A percentile compares a stretch with the other conserved stretches of the same genome.
phyloP scores from a whole-genome alignment of 805 yeast genomes.

The Metschnikowia proteae region DNA sequence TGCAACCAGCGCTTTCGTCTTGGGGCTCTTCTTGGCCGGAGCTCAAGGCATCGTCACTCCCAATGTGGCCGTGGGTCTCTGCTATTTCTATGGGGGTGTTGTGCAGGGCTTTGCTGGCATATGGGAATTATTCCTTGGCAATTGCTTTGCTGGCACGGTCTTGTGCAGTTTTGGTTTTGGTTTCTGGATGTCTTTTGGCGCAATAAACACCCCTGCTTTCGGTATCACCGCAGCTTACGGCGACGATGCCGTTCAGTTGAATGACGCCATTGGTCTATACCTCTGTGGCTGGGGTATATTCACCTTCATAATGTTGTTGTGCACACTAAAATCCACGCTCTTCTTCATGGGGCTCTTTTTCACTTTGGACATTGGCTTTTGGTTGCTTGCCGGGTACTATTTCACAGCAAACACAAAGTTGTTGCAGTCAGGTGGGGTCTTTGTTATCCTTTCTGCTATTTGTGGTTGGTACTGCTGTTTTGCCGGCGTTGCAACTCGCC shows the following conservation, averaged over 20 bases:
- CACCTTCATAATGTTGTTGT: slow-evolving; percentile 53
- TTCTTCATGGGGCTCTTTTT: slow-evolving; percentile 51
- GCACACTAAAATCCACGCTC: slow-evolving; percentile 50
- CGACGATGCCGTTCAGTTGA: slow-evolving; percentile 38
- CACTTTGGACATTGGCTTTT: slow-evolving; percentile 51
- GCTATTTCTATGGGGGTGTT: slow-evolving; percentile 48
- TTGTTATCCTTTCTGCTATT: slow-evolving; percentile 13
- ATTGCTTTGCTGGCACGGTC: slow-evolving; percentile 55
- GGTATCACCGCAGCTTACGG: slow-evolving; percentile 48
- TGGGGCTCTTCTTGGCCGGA: slow-evolving; percentile 45
- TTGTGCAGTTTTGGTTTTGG: slow-evolving; percentile 49
- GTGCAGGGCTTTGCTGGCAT: slow-evolving; percentile 49
- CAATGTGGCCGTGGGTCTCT: slow-evolving; percentile 43
- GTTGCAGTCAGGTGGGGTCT: slow-evolving; percentile 17
- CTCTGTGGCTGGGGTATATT: slow-evolving; percentile 63
- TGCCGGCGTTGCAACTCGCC: slow-evolving; percentile 18
- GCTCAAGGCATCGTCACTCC: slow-evolving; percentile 45
- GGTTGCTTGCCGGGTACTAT: slow-evolving; percentile 48
- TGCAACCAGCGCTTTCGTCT: slow-evolving; percentile 43
- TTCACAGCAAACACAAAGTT: slow-evolving; percentile 34
- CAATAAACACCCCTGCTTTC: slow-evolving; percentile 51
- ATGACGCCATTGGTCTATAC: slow-evolving; percentile 55
- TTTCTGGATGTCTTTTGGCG: slow-evolving; percentile 51
- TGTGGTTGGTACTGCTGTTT: slow-evolving; percentile 20
- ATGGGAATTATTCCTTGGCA: slow-evolving; percentile 48